Evolutionary conservation across 176 grass and related monocot genomes (phyloP).

Genomic region (Luzula sylvatica): DNA sequence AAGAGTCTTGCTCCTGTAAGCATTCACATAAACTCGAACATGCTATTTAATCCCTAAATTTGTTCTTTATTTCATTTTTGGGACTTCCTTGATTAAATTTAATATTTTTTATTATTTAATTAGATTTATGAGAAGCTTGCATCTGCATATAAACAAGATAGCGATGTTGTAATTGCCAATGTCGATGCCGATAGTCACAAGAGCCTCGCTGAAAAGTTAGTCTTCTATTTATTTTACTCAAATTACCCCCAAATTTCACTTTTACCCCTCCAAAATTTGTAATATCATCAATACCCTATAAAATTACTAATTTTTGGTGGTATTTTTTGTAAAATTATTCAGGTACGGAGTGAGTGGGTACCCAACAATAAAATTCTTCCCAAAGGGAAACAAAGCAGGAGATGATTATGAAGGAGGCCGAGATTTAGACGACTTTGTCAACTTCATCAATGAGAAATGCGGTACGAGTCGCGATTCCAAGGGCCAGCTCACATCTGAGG

Average conservation of each 20-base stretch:
- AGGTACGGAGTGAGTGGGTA: slow-evolving; percentile 91
- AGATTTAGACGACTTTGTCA: slow-evolving; percentile 87
- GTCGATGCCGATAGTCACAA: slow-evolving; percentile 94
- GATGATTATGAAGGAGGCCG: slow-evolving; percentile 82
- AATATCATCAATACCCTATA: too few species aligned
- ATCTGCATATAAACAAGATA: slow-evolving; percentile 57
- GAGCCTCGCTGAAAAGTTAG: slow-evolving; percentile 79
- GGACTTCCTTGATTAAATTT: slow-evolving; percentile 19
- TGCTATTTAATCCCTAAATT: too few species aligned
- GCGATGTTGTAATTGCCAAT: slow-evolving; percentile 74
- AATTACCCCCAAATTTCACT: too few species aligned
- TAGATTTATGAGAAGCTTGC: slow-evolving; percentile 87
- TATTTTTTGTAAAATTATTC: slow-evolving; percentile 14
- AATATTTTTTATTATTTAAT: slow-evolving; percentile 19
- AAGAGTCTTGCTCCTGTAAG: slow-evolving; percentile 97
- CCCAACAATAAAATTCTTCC: slow-evolving; percentile 94
- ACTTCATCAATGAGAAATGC: slow-evolving; percentile 89
- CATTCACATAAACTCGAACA: too few species aligned
- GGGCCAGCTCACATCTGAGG: slow-evolving; percentile 77
- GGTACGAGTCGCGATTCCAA: slow-evolving; percentile 75
- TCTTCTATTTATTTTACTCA: slow-evolving; percentile 2
- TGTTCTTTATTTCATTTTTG: slow-evolving; percentile 6
- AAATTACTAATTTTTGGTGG: too few species aligned
- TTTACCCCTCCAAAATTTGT: too few species aligned
- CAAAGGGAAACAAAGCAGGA: slow-evolving; percentile 87